Conservation (phyloP, 2,329 filamentous ascomycete genomes). For the Neobulgaria alba region DNA sequence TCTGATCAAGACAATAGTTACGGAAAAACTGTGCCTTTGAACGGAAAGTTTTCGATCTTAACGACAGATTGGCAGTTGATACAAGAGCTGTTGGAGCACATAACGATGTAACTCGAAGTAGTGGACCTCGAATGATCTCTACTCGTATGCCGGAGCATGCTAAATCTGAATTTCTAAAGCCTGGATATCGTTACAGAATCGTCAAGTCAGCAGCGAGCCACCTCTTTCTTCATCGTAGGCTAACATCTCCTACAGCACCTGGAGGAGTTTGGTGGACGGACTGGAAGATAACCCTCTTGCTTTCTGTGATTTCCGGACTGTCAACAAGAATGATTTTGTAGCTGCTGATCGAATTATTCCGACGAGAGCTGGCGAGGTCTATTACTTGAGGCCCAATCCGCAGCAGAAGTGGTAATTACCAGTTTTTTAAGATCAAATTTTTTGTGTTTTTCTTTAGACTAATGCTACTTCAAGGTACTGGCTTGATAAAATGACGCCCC, state of each 20-base stretch:
- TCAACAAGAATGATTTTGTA: slow-evolving; percentile 18
- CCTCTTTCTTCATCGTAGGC: not conserved
- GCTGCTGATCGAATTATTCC: slow-evolving; percentile 21
- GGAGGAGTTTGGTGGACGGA: slow-evolving; percentile 18
- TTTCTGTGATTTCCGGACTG: slow-evolving; percentile 19
- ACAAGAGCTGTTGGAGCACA: slow-evolving; percentile 16
- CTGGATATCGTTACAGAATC: slow-evolving; percentile 14
- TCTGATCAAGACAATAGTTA: too few relatives aligned
- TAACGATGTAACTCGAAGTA: slow-evolving; percentile 17
- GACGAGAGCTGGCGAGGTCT: slow-evolving; percentile 19
- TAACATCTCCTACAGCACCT: slow-evolving; percentile 14
- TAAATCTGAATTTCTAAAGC: slow-evolving; percentile 8
- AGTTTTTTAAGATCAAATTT: too few relatives aligned
- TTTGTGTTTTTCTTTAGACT: not conserved
- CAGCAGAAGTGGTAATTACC: slow-evolving; percentile 15
- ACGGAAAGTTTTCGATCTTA: slow-evolving; percentile 4
- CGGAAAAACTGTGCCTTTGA: slow-evolving; percentile 13
- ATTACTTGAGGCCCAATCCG: slow-evolving; percentile 19
- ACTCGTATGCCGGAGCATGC: slow-evolving; percentile 7
- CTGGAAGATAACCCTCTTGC: slow-evolving; percentile 20
- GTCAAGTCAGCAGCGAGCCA: slow-evolving; percentile 12
- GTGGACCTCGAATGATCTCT: slow-evolving; percentile 12
- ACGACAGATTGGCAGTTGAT: slow-evolving; percentile 10
- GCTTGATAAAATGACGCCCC: slow-evolving; percentile 17
- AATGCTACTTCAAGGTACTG: slow-evolving; percentile 15